A percentile compares a stretch with the other conserved stretches of the same genome.
phyloP scores from a whole-genome alignment of 2,329 filamentous ascomycete species.

The Talaromyces marneffei region DNA sequence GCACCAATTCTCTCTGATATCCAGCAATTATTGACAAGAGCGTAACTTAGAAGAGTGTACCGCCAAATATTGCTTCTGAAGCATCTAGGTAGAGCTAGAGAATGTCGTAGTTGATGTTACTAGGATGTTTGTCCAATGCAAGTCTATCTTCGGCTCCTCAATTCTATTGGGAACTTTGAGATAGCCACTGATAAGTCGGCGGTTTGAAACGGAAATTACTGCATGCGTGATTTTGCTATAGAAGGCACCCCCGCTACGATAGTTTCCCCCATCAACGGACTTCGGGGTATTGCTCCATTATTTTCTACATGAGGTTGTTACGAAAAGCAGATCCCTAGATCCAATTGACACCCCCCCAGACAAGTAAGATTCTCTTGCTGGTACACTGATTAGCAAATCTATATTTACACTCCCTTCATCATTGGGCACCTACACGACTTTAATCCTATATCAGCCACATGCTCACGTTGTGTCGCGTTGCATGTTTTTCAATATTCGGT shows the following conservation, averaged over 20 bases:
- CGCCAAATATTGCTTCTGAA: not conserved
- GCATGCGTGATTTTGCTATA: not conserved
- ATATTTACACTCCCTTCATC: not conserved
- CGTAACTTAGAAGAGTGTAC: not conserved
- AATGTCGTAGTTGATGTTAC: not conserved
- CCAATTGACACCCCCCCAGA: not conserved
- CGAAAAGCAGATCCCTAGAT: not conserved
- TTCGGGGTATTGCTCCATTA: not conserved
- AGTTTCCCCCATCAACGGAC: not conserved
- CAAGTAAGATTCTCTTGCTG: not conserved
- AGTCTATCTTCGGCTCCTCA: not conserved
- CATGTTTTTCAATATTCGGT: not conserved
- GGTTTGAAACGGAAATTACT: not conserved
- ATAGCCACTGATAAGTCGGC: not conserved
- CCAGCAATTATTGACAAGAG: not conserved
- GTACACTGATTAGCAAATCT: not conserved
- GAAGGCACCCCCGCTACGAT: not conserved
- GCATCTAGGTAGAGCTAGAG: not conserved
- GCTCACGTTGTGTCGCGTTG: not conserved
- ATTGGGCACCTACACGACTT: not conserved
- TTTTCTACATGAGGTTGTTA: not conserved
- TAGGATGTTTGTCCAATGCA: not conserved
- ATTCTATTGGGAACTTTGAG: not conserved
- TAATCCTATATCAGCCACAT: not conserved
- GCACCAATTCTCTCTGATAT: not conserved